These are phyloP conservation scores for Globisporangium viniferum DNA, from an alignment of 352 stramenopile genomes.

Conservation along the genomic window DNA sequence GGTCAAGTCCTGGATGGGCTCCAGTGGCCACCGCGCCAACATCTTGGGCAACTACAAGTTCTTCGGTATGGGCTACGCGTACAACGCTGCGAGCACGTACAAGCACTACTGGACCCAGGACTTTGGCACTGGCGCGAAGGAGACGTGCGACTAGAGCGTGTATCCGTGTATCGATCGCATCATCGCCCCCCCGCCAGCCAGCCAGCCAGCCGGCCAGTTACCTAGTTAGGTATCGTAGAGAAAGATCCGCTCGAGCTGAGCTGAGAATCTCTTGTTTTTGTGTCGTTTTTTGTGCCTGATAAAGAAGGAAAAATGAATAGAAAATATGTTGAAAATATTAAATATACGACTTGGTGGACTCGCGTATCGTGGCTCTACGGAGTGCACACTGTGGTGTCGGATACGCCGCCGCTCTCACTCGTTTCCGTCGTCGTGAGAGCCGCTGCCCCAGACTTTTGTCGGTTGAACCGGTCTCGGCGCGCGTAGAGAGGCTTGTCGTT, in stretches of 20 bases:
- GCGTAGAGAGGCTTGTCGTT: conserved; percentile 9
- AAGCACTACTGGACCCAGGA: conserved; percentile 60
- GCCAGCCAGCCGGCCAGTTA: no score
- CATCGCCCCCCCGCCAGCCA: no score
- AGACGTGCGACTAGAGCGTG: not conserved
- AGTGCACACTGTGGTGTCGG: not conserved
- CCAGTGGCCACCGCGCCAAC: conserved; percentile 16
- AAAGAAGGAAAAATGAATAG: no score
- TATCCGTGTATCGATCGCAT: no score
- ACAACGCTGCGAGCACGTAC: conserved; percentile 31
- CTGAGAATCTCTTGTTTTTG: no score
- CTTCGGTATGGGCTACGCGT: conserved; percentile 44
- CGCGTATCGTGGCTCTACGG: not conserved
- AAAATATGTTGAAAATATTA: not conserved
- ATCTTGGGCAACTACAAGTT: conserved; percentile 27
- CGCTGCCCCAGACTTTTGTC: not conserved
- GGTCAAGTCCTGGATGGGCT: conserved; percentile 20
- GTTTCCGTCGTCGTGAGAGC: not conserved
- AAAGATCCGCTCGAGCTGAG: no score
- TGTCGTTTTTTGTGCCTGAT: no score
- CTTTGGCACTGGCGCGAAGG: conserved; percentile 32
- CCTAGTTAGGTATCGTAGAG: no score
- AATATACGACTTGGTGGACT: not conserved
- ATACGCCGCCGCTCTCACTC: not conserved
- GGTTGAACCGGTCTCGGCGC: conserved; percentile 13